phyloP scores from a whole-genome alignment of 805 yeast genomes.

The Metschnikowia gruessii region DNA sequence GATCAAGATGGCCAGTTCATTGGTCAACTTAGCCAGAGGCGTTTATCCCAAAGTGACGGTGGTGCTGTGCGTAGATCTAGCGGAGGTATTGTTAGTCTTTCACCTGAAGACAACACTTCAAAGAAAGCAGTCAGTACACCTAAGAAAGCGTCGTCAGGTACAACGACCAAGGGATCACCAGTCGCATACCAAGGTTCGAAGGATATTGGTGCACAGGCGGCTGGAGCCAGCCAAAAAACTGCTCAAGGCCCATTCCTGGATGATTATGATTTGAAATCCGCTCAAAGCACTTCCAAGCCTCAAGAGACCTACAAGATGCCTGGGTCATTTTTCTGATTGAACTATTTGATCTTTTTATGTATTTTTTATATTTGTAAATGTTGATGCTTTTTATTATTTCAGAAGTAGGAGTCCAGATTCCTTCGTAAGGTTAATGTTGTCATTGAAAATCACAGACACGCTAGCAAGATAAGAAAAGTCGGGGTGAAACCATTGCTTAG shows the following conservation, averaged over 20 bases:
- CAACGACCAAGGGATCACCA: too few relatives aligned
- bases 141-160: too few relatives aligned
- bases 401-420: too few relatives aligned
- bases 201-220: background rate
- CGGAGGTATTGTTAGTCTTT: conserved; percentile 13
- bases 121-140: too few relatives aligned
- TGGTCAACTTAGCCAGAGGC: conserved; percentile 17
- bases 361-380: background rate
- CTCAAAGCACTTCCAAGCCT: conserved; percentile 3
- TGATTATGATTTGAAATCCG: conserved; percentile 5
- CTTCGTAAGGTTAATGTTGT: too few relatives aligned
- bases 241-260: conserved; percentile 6
- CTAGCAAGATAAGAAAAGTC: too few relatives aligned
- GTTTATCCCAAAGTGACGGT: conserved; percentile 12
- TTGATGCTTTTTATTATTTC: background rate
- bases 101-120: background rate
- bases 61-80: conserved; percentile 4
- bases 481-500: too few relatives aligned
- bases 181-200: background rate
- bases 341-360: background rate
- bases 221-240: background rate
- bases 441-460: too few relatives aligned
- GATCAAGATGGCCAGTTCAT: conserved; percentile 27
- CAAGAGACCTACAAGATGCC: conserved; percentile 10
- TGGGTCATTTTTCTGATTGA: conserved; percentile 9